Base-by-base conservation (phyloP, 2,329 filamentous ascomycete genomes). In the Trichoderma arundinaceum region DNA sequence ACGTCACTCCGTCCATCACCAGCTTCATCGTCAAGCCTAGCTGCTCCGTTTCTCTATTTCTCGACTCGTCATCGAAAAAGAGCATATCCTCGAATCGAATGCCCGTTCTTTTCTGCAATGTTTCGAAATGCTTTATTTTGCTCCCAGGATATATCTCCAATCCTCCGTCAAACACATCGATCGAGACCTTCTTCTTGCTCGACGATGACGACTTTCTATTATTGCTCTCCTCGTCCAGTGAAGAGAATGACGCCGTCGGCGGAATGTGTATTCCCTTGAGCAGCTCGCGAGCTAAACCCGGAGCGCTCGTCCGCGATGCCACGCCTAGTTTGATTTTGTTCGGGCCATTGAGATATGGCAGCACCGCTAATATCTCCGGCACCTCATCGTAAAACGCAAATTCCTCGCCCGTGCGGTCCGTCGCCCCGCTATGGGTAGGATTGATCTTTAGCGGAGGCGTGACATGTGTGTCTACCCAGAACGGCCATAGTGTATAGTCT, bases 401-500 rank as follows among this genome's bases (percentile, higher is more conserved):
- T 17, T 81, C 81, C 78, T 93, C 90, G 75, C 88, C 89, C 66
- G 80, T 78, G 69, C 81, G 80, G 75, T 89, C 87, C 19, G 80
- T 78, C 62, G 78, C 81, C 69, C 77, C 77, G 67, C 74, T 80
- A 79, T 77, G 77, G 7, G 75, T 68, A 0, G 80, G 64, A 62
- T 82, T 79, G 7, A 82, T 72, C 70, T 84, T 84, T 17, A 97
- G 79, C 0, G 93, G 94, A 7, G 88, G 85, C 28, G 88, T 87
- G 72, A 95, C 90, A 78, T 97, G 94, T 3, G 93, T 97, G 81
- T 98, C 95, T 1, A 96, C 90, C 94, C 94, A 98, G 80, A 97
- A 97, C 4, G 94, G 93, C 95, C 94, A 98, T n/a, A 98, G 84
- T 0, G 95, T 98, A 83, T 97, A 98, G 83, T 98, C 94, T 68